Evolutionary conservation across 768 basidiomycete genomes (phyloP), one percentile per base, ranked within the genome.

Genomic region (Cystobasidiopsis lactophilus): DNA sequence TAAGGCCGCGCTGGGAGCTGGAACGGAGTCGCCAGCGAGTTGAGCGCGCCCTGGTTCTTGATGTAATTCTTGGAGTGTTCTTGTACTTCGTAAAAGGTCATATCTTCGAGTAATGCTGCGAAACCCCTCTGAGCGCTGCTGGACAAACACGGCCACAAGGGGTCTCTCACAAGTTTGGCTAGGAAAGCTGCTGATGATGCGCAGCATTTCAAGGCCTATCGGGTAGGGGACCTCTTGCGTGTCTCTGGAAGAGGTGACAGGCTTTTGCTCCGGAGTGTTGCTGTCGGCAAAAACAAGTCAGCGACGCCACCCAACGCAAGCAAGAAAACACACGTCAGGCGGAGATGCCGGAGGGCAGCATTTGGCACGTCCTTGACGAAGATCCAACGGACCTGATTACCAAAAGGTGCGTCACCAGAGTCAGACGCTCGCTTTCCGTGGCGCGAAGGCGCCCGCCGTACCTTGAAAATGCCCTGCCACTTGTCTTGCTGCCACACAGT

Each of bases 401-500:
- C 19, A 16, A 50, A 37, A 3, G 5, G 35, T 37, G 14, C 4
- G 35, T 23, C 16, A 64, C 64, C 56, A 41, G 65, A 64, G 56
- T 55, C 7, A 65, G 63, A 2, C 66, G 65, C 11, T 68, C 86
- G 64, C 95, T 88, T n/a, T n/a, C n/a, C n/a, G n/a, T n/a, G 33
- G 33, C 33, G 33, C 9, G 16, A 35, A 16, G 33, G 33, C 33
- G 33, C 79, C 93, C 93, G 96, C 52, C 80, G 76, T 24, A 98
- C 85, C 69, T 89, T 91, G 73, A 98, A 93, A 50, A 96, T 85
- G 23, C 93, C 93, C 67, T 98, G 96, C 93, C 93, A 98, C 66
- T 98, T 98, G 52, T 96, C 89, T 31, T 89, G 89, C 1, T 89
- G 89, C 93, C 93, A 98, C 19, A 98, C 93, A 1, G 82, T 95